phyloP scores from a whole-genome alignment of 1,139 yeast species.

The Hyphopichia wangnamkhiaoensis region DNA sequence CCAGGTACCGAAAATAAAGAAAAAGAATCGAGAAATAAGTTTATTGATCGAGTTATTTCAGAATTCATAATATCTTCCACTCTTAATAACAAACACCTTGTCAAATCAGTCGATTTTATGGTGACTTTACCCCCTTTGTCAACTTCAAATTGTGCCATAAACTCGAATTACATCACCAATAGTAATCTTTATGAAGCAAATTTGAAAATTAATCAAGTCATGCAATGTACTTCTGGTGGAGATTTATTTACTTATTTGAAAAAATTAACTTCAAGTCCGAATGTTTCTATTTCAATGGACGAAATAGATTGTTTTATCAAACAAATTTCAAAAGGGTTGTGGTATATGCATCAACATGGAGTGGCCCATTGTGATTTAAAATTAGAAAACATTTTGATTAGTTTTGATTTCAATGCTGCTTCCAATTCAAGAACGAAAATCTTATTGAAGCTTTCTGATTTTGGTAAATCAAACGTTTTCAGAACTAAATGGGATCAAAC shows the following conservation, averaged over 20 bases:
- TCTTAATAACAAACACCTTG: slow-evolving; percentile 67
- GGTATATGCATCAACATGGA: slow-evolving; percentile 71
- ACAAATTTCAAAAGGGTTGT: slow-evolving; percentile 63
- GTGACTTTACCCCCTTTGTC: slow-evolving; percentile 22
- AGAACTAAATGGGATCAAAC: slow-evolving; percentile 59
- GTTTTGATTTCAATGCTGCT: slow-evolving; percentile 15
- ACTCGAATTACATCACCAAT: background rate
- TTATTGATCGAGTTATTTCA: slow-evolving; percentile 68
- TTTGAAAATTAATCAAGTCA: slow-evolving; percentile 69
- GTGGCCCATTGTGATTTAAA: slow-evolving; percentile 76
- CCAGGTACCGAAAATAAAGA: slow-evolving; percentile 34
- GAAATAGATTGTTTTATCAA: slow-evolving; percentile 74
- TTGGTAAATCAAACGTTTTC: slow-evolving; percentile 78
- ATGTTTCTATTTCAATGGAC: slow-evolving; percentile 33
- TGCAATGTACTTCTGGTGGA: slow-evolving; percentile 78
- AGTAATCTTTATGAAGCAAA: slow-evolving; percentile 5
- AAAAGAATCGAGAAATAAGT: slow-evolving; percentile 58
- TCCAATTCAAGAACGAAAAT: slow-evolving; percentile 33
- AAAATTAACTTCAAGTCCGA: slow-evolving; percentile 13
- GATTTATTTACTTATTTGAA: slow-evolving; percentile 52
- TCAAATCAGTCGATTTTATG: slow-evolving; percentile 70
- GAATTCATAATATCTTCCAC: slow-evolving; percentile 78
- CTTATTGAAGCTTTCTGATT: slow-evolving; percentile 61
- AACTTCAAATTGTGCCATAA: background rate
- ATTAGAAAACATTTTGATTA: slow-evolving; percentile 60